These are phyloP conservation scores for Nakataea oryzae DNA, from an alignment of 2,329 filamentous ascomycete genomes.

Conservation along the genomic window DNA sequence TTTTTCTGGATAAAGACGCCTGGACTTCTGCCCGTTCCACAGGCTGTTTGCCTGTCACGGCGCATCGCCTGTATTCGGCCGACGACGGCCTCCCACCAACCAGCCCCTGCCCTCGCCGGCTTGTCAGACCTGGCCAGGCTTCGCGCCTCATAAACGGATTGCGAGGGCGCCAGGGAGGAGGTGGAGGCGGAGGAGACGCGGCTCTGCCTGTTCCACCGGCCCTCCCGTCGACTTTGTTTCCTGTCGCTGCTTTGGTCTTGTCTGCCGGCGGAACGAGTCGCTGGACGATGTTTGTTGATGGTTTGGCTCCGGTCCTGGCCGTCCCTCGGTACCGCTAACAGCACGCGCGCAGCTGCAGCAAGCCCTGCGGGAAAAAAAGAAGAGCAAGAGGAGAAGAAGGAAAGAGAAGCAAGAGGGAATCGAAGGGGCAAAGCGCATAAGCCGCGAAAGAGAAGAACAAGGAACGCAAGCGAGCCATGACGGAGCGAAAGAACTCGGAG, in stretches of 20 bases:
- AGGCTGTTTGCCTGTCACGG: not conserved
- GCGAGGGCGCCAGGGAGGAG: not conserved
- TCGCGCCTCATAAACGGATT: not conserved
- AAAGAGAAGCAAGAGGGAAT: not conserved
- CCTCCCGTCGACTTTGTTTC: not conserved
- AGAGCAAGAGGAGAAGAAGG: not conserved
- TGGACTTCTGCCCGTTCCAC: not conserved
- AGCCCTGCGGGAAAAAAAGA: too few species aligned
- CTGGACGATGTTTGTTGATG: not conserved
- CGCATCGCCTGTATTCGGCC: not conserved
- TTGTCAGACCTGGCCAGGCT: not conserved
- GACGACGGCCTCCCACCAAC: not conserved
- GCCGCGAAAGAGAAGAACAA: not conserved
- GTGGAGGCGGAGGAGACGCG: not conserved
- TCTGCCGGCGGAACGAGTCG: not conserved
- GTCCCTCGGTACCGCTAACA: not conserved
- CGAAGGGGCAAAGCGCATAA: too few species aligned
- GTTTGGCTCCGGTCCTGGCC: not conserved
- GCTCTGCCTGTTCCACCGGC: not conserved
- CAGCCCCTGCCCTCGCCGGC: too few species aligned
- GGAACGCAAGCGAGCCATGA: constrained; percentile 22
- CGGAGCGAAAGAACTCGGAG: constrained; percentile 34
- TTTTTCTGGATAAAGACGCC: not conserved
- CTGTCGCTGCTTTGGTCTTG: not conserved
- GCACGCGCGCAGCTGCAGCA: not conserved